phyloP scores from a whole-genome alignment of 768 basidiomycete species.

The Suillus paluster region DNA sequence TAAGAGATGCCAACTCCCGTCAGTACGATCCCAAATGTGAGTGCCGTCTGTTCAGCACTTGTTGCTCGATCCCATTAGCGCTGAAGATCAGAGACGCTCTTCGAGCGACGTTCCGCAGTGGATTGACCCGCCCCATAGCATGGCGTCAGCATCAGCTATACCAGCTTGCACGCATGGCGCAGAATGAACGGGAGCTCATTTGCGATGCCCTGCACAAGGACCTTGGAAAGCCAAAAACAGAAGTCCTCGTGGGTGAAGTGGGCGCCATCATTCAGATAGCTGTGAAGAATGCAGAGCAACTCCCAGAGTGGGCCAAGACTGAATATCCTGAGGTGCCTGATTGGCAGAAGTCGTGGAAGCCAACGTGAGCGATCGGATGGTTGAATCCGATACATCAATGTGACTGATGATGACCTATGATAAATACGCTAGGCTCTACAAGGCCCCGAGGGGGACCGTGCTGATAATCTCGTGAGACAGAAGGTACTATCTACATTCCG shows the following conservation, averaged over 20 bases:
- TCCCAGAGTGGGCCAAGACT: conserved; percentile 63
- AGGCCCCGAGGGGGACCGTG: conserved; percentile 63
- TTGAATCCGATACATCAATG: neutral
- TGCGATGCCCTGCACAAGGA: conserved; percentile 48
- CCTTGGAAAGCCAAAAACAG: conserved; percentile 49
- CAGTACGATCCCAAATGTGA: conserved; percentile 33
- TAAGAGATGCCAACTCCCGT: conserved; percentile 13
- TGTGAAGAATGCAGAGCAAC: conserved; percentile 47
- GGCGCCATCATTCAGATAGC: conserved; percentile 45
- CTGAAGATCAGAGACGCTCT: conserved; percentile 43
- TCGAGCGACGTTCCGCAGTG: conserved; percentile 51
- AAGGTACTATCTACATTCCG: neutral
- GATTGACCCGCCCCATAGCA: conserved; percentile 52
- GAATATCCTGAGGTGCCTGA: conserved; percentile 43
- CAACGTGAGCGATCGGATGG: conserved; percentile 35
- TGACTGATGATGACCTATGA: neutral
- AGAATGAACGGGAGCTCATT: conserved; percentile 63
- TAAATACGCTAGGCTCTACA: conserved; percentile 39
- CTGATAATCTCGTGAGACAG: too few relatives aligned
- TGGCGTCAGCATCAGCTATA: conserved; percentile 70
- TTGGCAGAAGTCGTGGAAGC: conserved; percentile 55
- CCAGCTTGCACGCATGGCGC: conserved; percentile 61
- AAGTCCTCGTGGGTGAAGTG: conserved; percentile 48
- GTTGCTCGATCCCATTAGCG: neutral
- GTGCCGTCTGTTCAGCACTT: neutral